These are phyloP conservation scores for Rhamnella rubrinervis DNA, from an alignment of 331 rosid species.

Conservation along the genomic window DNA sequence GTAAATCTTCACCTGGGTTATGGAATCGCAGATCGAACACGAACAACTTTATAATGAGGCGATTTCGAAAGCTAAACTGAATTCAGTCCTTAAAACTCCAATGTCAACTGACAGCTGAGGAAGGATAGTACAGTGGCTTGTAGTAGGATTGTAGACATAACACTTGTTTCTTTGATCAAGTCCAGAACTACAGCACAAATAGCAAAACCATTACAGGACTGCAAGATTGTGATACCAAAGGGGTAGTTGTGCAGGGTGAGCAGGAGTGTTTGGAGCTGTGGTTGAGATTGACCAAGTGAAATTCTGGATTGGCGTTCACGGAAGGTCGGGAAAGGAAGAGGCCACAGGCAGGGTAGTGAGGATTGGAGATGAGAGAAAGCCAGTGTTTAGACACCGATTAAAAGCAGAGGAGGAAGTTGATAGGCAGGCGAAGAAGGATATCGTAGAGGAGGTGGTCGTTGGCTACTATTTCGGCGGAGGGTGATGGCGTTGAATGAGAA, in stretches of 20 bases:
- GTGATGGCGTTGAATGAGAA: not conserved
- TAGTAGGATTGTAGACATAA: constrained; percentile 15
- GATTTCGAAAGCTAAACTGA: constrained; percentile 31
- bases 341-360: constrained; percentile 20
- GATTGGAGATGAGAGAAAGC: constrained; percentile 26
- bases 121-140: not conserved
- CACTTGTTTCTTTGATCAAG: not conserved
- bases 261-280: not conserved
- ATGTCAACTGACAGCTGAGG: not conserved
- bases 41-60: constrained; percentile 28
- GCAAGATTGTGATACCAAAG: constrained; percentile 10
- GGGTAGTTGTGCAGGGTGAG: not conserved
- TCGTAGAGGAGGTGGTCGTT: constrained; percentile 24
- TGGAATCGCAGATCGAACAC: constrained; percentile 10
- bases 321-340: constrained; percentile 21
- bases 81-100: not conserved
- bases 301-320: constrained; percentile 18
- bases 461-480: constrained; percentile 17
- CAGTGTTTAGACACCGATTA: constrained; percentile 35
- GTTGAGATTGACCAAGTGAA: not conserved
- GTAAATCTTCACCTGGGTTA: constrained; percentile 28
- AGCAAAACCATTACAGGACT: constrained; percentile 42
- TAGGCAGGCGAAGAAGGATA: constrained; percentile 28
- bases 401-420: constrained; percentile 29
- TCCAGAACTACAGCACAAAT: constrained; percentile 5